Base-by-base conservation (phyloP, 2,329 filamentous ascomycete genomes). In the Ophiostoma himal-ulmi region DNA sequence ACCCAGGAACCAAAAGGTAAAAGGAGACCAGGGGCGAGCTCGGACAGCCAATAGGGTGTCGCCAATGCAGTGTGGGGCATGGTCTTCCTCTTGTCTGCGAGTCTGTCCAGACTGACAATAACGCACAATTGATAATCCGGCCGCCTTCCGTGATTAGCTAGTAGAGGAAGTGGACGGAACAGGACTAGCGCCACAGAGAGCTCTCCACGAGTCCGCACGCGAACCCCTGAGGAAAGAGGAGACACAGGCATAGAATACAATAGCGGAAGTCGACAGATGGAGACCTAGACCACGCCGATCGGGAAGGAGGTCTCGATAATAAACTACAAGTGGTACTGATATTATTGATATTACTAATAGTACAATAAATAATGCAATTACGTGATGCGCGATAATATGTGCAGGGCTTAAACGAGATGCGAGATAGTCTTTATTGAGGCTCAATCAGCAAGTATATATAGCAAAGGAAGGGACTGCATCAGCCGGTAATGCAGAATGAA, bases 401-500 rank as follows among this genome's bases (percentile, higher is more conserved):
- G 5, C 37, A 10, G 37, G 37, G 8, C 5, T 48, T 26, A 26
- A 30, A 26, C 8, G 48, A 54, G 48, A 48, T 48, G 20, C 44
- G 10, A n/a, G 44, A 48, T 48, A 48, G 44, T 5, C 11, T 57
- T 57, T 26, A 57, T 57, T 57, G 52, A 26, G 52, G 52, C 22
- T 57, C 11, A 57, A 57, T 13, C 22, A 14, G 48, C 48, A 26
- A 26, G 52, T 14, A 39, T 39, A 48, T 57, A 57, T 57, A 26
- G 39, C 13, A 57, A 22, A 17, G 44, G 30, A 30, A 48, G 10
- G 20, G 13, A 48, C 44, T 72, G 73, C 73, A 72, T 66, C 39
- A 64, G 37, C 39, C 52, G 66, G 60, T 39, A 26, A 70, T 44
- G 65, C 26, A 22, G 34, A 30, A 65, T 17, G 52, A 65, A 36